A percentile compares a stretch with the other conserved stretches of the same genome.
Evolutionary conservation across 192 early-diverging fungal genomes (phyloP).

Genomic region (Mortierella alpina): DNA sequence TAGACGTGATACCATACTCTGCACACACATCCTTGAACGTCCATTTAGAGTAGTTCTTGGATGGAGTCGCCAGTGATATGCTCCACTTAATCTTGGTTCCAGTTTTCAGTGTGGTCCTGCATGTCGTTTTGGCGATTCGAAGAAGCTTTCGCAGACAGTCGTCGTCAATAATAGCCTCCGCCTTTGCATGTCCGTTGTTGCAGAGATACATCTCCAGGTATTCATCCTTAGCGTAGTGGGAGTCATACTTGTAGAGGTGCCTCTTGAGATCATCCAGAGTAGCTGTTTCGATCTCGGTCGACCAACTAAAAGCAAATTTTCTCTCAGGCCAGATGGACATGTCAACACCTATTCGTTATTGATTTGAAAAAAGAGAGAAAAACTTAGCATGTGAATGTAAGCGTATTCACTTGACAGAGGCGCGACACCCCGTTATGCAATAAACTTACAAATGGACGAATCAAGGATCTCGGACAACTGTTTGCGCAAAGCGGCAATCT

Average conservation of each 20-base stretch:
- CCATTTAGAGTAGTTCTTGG: constrained; percentile 4
- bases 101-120: neutral
- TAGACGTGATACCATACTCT: constrained; percentile 7
- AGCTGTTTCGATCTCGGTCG: no score
- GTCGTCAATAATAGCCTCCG: neutral
- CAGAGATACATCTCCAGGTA: constrained; percentile 9
- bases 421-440: neutral
- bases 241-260: neutral
- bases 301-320: constrained; percentile 11
- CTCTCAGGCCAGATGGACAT: constrained; percentile 6
- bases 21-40: constrained; percentile 13
- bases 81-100: no score
- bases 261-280: no score
- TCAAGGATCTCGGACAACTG: neutral
- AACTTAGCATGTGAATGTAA: neutral
- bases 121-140: neutral
- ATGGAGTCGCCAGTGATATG: constrained; percentile 9
- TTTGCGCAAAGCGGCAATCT: neutral
- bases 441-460: neutral
- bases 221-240: constrained; percentile 13
- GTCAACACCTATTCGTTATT: neutral
- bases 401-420: no score
- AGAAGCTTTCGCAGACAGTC: constrained; percentile 7
- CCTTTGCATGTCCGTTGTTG: neutral
- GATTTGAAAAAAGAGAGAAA: neutral